These are phyloP conservation scores for Trypanosoma caninum DNA, from an alignment of 208 protist species.

Conservation along the genomic window DNA sequence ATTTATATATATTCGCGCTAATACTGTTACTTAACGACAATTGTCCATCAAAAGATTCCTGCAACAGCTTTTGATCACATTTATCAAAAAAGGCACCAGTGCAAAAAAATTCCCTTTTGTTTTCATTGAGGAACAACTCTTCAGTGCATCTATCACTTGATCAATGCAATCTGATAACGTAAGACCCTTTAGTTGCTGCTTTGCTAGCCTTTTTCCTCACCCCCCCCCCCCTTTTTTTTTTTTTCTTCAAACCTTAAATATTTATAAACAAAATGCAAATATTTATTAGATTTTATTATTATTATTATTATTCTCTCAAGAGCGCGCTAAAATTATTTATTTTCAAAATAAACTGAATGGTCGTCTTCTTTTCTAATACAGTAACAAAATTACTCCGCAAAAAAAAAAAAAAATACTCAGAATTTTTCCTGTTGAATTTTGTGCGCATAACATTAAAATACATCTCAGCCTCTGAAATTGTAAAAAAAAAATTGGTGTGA, in stretches of 20 bases:
- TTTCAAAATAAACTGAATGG: constrained; percentile 32
- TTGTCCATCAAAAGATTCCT: not conserved
- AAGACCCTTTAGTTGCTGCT: constrained; percentile 32
- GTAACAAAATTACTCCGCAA: constrained; percentile 35
- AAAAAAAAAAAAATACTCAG: constrained; percentile 48
- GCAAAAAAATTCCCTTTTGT: constrained; percentile 20
- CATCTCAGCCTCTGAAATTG: constrained; percentile 20
- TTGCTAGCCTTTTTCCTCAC: constrained; percentile 32
- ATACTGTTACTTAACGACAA: too few species aligned
- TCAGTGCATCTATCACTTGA: too few species aligned
- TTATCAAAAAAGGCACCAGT: constrained; percentile 10
- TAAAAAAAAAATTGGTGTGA: constrained; percentile 50
- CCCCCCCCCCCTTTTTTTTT: constrained; percentile 28
- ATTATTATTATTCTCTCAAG: constrained; percentile 36
- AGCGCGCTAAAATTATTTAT: constrained; percentile 45
- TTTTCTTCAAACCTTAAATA: too few species aligned
- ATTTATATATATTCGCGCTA: too few species aligned
- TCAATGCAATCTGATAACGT: constrained; percentile 43
- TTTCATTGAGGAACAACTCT: constrained; percentile 3
- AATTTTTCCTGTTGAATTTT: constrained; percentile 62
- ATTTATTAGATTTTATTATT: constrained; percentile 36
- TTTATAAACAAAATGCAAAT: constrained; percentile 36
- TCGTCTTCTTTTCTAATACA: constrained; percentile 42
- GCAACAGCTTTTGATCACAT: not conserved
- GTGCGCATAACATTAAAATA: constrained; percentile 69